Evolutionary conservation across 495 filamentous ascomycete species (phyloP).

Genomic region (Podospora bellae-mahoneyi): DNA sequence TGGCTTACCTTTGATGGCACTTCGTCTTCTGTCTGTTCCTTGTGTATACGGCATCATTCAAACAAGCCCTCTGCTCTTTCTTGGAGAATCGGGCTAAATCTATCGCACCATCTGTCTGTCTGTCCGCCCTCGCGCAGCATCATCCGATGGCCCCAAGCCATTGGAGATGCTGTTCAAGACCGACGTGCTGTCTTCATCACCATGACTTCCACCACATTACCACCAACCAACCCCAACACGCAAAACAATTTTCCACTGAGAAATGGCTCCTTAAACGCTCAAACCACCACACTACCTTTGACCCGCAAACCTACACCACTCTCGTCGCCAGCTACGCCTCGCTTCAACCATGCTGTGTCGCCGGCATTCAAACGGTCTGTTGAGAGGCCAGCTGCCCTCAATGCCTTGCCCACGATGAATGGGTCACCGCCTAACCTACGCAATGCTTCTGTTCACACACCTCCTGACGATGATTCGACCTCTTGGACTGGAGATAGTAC

Average conservation of each 20-base stretch:
- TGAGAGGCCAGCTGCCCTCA: background rate
- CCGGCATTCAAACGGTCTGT: background rate
- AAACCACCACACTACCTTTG: background rate
- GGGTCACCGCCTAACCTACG: background rate
- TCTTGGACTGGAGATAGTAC: background rate
- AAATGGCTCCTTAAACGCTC: background rate
- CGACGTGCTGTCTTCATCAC: background rate
- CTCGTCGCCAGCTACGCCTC: background rate
- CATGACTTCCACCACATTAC: background rate
- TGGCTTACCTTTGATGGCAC: background rate
- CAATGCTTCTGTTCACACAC: background rate
- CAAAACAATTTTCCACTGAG: background rate
- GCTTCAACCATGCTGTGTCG: background rate
- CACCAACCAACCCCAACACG: background rate
- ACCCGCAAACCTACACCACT: background rate
- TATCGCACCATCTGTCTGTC: background rate
- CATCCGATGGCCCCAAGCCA: constrained; percentile 1
- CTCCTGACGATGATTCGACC: background rate
- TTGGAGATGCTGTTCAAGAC: constrained; percentile 3
- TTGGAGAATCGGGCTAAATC: background rate
- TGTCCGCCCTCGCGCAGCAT: background rate
- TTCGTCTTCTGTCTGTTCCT: background rate
- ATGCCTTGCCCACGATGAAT: background rate
- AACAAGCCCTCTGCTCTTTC: background rate
- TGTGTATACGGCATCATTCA: background rate